Evolutionary conservation across 2,329 filamentous ascomycete genomes (phyloP), one percentile per base, ranked within the genome.

Genomic region (Botrytis porri): DNA sequence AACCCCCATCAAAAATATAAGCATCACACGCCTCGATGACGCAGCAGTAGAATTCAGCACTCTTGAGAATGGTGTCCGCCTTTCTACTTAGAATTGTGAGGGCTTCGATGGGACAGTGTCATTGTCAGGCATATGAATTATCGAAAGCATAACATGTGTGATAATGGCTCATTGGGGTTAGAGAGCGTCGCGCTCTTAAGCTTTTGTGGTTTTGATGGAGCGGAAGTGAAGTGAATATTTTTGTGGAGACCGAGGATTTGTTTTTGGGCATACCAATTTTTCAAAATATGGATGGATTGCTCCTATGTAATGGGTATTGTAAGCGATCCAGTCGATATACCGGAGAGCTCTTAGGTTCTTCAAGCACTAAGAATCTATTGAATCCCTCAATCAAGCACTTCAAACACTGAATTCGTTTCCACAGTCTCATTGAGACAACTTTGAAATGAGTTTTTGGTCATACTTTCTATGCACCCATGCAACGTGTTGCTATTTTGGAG

Each of bases 401-500:
- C 74, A 75, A 80, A 82, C 39, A 70, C 67, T 1, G 75, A 75
- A 0, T 75, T 84, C 0, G 76, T 86, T 1, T 66, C 54, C 7
- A 75, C 80, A 0, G 84, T 77, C 6, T 75, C 81, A 60, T 84
- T 0, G 77, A 81, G 0, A 78, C 80, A 0, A 79, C 82, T 0
- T 73, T 85, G 74, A 83, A 83, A 73, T 77, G 80, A 0, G 85
- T 84, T 1, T 84, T 84, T 0, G 85, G 86, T 77, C 86, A 0
- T 86, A 87, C 76, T 84, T 79, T 63, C 82, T 85, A 6, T 81
- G 82, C 0, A 73, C 77, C 0, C 87, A 87, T 74, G 82, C 84
- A 1, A 71, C 77, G 0, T 71, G 84, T 70, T 60, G 77, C 20
- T 80, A 25, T 78, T 83, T 25, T 78, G 76, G 10, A 82, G 82